Evolutionary conservation across 805 yeast genomes (phyloP), one percentile per base, ranked within the genome.

Genomic region (Torulaspora maleeae): DNA sequence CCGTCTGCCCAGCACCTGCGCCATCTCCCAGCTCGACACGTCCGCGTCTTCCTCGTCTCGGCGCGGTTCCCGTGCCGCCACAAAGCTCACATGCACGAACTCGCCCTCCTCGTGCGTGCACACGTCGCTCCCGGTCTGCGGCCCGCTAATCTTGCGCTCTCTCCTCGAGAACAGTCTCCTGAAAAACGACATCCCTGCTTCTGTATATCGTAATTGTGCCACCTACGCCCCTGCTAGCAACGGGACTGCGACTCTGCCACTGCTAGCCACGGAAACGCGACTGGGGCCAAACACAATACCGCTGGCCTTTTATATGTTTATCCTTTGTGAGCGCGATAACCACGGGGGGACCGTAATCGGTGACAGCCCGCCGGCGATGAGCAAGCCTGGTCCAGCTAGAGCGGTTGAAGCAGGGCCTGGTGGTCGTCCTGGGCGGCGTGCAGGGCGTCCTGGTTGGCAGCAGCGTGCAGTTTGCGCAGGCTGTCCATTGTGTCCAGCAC

Each of bases 401-500:
- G 27, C 19, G 41, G 41, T 29, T 29, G 15, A 11, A 10, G 25
- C 8, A 10, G 19, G 35, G 20, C 27, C 27, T 29, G 17, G 11
- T 28, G 41, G 41, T 38, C 27, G 15, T 28, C 15, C 29, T 24
- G 13, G 25, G 12, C 4, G 22, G 28, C 15, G 12, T 17, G 35
- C 20, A 13, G 27, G 35, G 41, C n/a, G 27, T 20, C 27, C 17
- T 30, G 41, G 19, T 38, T 38, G 22, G 48, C 41, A 8, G 60
- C 56, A 16, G 56, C 36, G 46, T 64, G 69, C 27, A 88, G 60
- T 43, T 73, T 71, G 38, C 86, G 73, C 49, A 93, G 66, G 53
- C 82, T 83, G 47, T 82, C 81, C 98, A 93, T 91, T 1, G 86
- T 83, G 11, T 71, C 69, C n/a, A 80, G 70, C 27, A 89, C 80